Base-by-base conservation (phyloP, 352 stramenopile species). In the Phytophthora idaei region DNA sequence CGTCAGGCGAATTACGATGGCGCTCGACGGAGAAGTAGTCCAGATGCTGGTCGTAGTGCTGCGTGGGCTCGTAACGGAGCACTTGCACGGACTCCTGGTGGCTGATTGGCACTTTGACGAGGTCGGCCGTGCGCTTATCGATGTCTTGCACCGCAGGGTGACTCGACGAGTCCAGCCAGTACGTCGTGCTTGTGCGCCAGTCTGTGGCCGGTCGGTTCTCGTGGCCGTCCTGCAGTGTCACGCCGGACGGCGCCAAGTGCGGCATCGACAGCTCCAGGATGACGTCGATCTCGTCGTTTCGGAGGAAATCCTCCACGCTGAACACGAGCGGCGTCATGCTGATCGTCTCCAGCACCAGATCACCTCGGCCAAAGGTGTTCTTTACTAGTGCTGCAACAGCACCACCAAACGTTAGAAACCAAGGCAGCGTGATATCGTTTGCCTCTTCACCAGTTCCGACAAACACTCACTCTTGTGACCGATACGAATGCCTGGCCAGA, bases 41-140 rank as follows among this genome's bases (percentile, higher is more conserved):
- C 83, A 72, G 71, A 64, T 92, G 86, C 49, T 88, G 79, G 64
- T 93, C 84, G 64, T 93, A 90, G 59, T 93, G 88, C 62, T 91
- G 82, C 11, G 81, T 90, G 51, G 61, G 45, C 57, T 89, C 80
- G 60, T 93, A 93, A 1, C 81, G 85, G 47, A 92, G 67, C 54
- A 90, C 82, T 64, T 92, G 85, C 4, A 92, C 80, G 17, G 73
- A 71, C 59, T 93, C 85, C 60, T 91, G 83, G 64, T 92, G 80
- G 9, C 42, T 64, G 4, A 78, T 60, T 2, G 81, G 76, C 9
- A 93, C 79, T 42, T 89, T 91, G 31, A 80, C 76, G 15, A 91
- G 63, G 57, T 93, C 85, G 1, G 67, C 71, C 6, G 78, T 87
- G 53, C 85, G 81, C n/a, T 76, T 73, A 52, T 93, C 85, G 31